Evolutionary conservation across 2,329 filamentous ascomycete genomes (phyloP).

Genomic region (Pseudogymnoascus sp.): DNA sequence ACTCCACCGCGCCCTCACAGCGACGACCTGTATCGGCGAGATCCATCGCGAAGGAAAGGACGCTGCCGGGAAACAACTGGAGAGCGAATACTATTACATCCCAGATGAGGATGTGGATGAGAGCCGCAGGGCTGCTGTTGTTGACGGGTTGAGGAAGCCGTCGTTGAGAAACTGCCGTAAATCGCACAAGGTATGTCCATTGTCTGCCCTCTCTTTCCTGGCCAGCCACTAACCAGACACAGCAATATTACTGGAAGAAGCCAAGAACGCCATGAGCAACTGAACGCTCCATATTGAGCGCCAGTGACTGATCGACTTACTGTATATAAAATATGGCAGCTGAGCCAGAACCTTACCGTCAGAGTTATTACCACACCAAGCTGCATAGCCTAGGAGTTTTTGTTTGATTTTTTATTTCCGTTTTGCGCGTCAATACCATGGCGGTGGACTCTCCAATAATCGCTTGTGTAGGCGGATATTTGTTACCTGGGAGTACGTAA

Average conservation of each 20-base stretch:
- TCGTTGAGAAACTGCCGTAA: constrained; percentile 85
- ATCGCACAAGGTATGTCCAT: constrained; percentile 77
- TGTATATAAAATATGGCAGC: constrained; percentile 6
- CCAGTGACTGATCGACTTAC: neutral
- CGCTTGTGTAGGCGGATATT: neutral
- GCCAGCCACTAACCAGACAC: constrained; percentile 9
- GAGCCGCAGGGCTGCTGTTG: constrained; percentile 70
- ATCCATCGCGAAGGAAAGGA: constrained; percentile 90
- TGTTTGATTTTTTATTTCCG: constrained; percentile 2
- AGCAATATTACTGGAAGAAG: constrained; percentile 66
- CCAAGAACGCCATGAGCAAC: constrained; percentile 46
- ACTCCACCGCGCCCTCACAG: constrained; percentile 64
- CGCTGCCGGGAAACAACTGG: constrained; percentile 82
- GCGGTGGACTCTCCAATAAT: constrained; percentile 2
- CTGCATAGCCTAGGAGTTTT: constrained; percentile 3
- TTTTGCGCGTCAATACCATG: constrained; percentile 4
- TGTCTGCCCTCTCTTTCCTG: neutral
- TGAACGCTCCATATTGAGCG: neutral
- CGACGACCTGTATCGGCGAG: constrained; percentile 72
- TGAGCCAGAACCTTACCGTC: neutral
- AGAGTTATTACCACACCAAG: constrained; percentile 4
- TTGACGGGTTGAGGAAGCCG: constrained; percentile 78
- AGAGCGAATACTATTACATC: constrained; percentile 96
- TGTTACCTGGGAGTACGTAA: neutral
- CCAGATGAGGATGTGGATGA: constrained; percentile 78